Base-by-base conservation (phyloP, 2,329 filamentous ascomycete genomes). In the Venturia asperata region DNA sequence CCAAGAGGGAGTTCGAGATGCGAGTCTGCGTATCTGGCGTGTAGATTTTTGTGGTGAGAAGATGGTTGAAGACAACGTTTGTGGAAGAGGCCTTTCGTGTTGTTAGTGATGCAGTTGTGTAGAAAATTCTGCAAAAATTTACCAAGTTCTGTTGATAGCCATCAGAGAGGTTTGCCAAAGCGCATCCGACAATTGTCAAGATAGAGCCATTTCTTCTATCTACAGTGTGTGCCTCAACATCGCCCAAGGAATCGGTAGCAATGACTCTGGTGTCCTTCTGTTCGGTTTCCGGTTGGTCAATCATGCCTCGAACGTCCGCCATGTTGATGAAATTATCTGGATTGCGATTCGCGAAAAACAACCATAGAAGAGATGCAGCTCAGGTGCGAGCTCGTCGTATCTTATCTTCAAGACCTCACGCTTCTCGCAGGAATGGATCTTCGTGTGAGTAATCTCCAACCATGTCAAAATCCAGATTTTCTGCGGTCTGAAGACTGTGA, bases 1-100 rank as follows among this genome's bases (percentile, higher is more conserved):
- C 79, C 5, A 84, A 75, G 67, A 81, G 82, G 2, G 82, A 78
- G 68, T 85, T 85, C 49, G 80, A 81, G 3, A 85, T 77, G 6
- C 82, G 76, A 2, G 79, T 76, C 70, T 81, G 81, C 69, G 82
- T 80, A 13, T 74, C 69, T 13, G 71, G 73, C 24, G 79, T 79
- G 30, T 80, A 68, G 9, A 71, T 72, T 5, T 80, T 74, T 2
- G 78, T 56, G 4, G 49, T 56, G 5, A 77, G 69, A 81, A 81
- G 11, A 81, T 56, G 49, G 49, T 56, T 56, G 27, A 56, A 56
- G 27, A 56, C 30, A 11, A 56, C 49, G 19, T 56, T 56, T 56
- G 49, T 56, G 7, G 49, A 56, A 6, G 49, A 56, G 30, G 49
- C 49, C 49, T 56, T 5, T 49, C n/a, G 24, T 17, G 11, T 6